Percentiles rank a stretch among this genome's conserved stretches.
phyloP scores from a whole-genome alignment of 2,329 filamentous ascomycete genomes.

The Seiridium unicorne region DNA sequence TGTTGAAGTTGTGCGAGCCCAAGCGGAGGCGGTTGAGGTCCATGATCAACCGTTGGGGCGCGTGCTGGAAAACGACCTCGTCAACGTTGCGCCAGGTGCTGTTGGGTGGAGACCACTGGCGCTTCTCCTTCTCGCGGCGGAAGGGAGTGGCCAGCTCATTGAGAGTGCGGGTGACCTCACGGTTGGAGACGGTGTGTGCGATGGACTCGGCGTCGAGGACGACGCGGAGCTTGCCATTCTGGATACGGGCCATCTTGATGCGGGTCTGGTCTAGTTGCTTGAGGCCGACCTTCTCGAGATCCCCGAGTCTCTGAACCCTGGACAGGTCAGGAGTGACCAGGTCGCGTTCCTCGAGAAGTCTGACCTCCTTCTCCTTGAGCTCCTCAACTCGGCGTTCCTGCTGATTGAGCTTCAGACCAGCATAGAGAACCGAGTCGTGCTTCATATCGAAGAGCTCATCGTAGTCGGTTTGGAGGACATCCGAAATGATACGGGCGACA shows the following conservation, averaged over 20 bases:
- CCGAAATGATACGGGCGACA: conserved; percentile 34
- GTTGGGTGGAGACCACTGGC: conserved; percentile 37
- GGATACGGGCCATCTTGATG: conserved; percentile 39
- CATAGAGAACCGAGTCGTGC: conserved; percentile 39
- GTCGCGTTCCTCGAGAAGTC: conserved; percentile 39
- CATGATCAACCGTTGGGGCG: conserved; percentile 28
- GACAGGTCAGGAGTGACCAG: conserved; percentile 42
- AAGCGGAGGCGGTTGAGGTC: conserved; percentile 29
- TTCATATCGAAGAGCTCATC: conserved; percentile 46
- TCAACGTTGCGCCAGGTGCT: conserved; percentile 39
- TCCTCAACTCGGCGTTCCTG: conserved; percentile 34
- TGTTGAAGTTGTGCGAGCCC: not conserved
- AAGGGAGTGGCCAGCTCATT: conserved; percentile 39
- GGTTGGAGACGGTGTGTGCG: conserved; percentile 35
- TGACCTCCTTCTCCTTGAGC: conserved; percentile 36
- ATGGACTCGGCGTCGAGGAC: conserved; percentile 33
- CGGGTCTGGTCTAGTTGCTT: conserved; percentile 32
- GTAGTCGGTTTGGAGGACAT: conserved; percentile 44
- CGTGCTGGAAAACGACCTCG: conserved; percentile 30
- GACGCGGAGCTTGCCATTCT: conserved; percentile 43
- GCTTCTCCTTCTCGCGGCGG: conserved; percentile 25
- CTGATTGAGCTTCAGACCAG: conserved; percentile 38
- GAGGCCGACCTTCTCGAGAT: conserved; percentile 39
- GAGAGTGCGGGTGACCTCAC: conserved; percentile 36
- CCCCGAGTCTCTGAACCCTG: conserved; percentile 30